Conservation (phyloP, 208 protist genomes). For the Porcisia hertigi region DNA sequence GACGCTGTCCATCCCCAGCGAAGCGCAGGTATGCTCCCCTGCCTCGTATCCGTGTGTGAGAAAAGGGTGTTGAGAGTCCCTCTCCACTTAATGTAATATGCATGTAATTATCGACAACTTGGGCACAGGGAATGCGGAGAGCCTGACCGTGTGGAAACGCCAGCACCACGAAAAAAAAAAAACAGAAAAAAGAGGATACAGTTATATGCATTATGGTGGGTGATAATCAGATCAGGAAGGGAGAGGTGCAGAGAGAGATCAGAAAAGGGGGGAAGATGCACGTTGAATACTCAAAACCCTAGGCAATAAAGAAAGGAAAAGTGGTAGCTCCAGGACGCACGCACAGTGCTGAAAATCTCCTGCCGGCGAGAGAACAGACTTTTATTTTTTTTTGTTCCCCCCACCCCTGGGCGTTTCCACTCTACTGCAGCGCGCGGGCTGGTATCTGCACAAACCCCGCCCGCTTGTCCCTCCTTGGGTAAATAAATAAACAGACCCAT, state of each 20-base stretch:
- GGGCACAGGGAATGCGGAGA: background rate
- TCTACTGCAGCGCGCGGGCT: background rate
- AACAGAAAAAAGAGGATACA: background rate
- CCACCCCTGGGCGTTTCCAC: background rate
- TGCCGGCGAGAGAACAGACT: background rate
- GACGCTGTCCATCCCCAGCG: conserved; percentile 53
- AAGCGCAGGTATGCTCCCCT: background rate
- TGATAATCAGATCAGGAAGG: background rate
- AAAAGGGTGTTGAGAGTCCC: background rate
- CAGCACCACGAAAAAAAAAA: background rate
- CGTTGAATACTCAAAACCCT: no score
- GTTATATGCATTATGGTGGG: background rate
- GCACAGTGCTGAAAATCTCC: background rate
- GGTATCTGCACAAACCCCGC: background rate
- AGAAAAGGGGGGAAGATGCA: background rate
- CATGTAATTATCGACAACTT: background rate
- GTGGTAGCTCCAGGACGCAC: background rate
- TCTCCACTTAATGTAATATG: background rate
- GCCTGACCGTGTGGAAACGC: background rate
- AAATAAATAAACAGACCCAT: background rate
- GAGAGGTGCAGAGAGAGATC: background rate
- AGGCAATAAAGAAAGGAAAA: background rate
- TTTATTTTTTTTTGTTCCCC: background rate
- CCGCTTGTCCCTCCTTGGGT: no score
- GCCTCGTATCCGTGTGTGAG: background rate